Evolutionary conservation across 1,284 basidiomycete species (phyloP).

Genomic region (Peniophora sp.): DNA sequence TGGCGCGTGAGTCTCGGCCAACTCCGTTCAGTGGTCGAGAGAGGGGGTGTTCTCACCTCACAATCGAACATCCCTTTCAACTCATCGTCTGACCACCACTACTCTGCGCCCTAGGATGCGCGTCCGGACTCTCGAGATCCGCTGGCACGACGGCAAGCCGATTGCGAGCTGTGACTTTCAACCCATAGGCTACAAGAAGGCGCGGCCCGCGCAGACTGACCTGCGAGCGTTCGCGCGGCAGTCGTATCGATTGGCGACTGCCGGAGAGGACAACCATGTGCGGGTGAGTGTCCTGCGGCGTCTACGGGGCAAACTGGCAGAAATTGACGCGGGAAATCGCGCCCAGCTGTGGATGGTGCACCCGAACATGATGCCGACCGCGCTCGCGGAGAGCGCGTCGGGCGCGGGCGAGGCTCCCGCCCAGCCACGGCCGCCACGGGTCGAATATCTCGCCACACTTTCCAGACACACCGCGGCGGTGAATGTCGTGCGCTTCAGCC

Average conservation of each 20-base stretch:
- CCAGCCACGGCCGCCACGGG: constrained; percentile 73
- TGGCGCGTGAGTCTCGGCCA: too few relatives aligned
- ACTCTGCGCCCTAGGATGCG: constrained; percentile 45
- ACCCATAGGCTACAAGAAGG: constrained; percentile 66
- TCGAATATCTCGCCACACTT: constrained; percentile 94
- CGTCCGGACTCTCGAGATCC: constrained; percentile 79
- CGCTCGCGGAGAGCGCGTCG: constrained; percentile 44
- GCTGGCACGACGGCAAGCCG: constrained; percentile 93
- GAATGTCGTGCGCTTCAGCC: constrained; percentile 94
- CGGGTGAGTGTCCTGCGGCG: constrained; percentile 53
- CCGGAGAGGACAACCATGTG: constrained; percentile 95
- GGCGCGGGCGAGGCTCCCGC: constrained; percentile 32
- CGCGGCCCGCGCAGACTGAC: constrained; percentile 54
- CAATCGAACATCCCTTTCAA: background rate
- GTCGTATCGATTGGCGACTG: constrained; percentile 87
- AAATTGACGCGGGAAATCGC: background rate
- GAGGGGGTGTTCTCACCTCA: too few relatives aligned
- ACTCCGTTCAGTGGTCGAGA: too few relatives aligned
- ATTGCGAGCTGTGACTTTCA: constrained; percentile 95
- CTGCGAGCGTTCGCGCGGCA: constrained; percentile 48
- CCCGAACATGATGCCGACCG: constrained; percentile 75
- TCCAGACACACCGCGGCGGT: constrained; percentile 91
- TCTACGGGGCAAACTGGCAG: background rate
- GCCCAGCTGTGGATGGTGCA: constrained; percentile 88
- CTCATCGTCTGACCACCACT: background rate